phyloP scores from a whole-genome alignment of 2,329 filamentous ascomycete genomes.

The Pseudocercospora eumusae region DNA sequence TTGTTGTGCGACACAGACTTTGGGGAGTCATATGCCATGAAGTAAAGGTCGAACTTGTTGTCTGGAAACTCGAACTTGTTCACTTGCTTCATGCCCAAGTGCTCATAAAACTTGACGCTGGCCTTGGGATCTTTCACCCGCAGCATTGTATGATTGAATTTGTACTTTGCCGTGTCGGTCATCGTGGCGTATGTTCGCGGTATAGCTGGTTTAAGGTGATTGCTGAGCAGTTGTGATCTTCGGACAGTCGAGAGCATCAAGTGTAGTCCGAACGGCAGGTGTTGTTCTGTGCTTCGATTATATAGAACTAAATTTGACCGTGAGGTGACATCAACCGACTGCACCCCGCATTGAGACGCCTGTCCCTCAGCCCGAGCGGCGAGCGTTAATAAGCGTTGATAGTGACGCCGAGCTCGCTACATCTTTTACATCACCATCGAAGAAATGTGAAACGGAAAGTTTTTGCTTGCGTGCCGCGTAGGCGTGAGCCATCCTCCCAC shows the following conservation, averaged over 20 bases:
- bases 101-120: conserved; percentile 86
- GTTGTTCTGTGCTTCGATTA: too few species aligned
- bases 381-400: too few species aligned
- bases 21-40: conserved; percentile 82
- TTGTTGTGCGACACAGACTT: conserved; percentile 72
- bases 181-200: conserved; percentile 47
- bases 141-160: conserved; percentile 62
- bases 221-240: conserved; percentile 18
- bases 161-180: conserved; percentile 64
- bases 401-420: neutral
- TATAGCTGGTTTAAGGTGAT: conserved; percentile 5
- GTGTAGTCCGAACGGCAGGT: too few species aligned
- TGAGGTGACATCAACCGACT: neutral
- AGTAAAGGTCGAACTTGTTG: conserved; percentile 92
- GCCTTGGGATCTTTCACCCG: conserved; percentile 84
- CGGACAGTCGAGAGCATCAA: conserved; percentile 16
- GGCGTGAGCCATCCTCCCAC: neutral
- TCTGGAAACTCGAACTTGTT: conserved; percentile 81
- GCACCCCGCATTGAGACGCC: neutral
- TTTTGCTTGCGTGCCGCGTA: neutral
- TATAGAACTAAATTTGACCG: conserved; percentile 1
- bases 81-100: conserved; percentile 82
- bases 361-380: conserved; percentile 5
- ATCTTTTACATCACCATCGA: neutral
- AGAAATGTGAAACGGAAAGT: neutral